These are phyloP conservation scores for Cetradonia linearis DNA, from an alignment of 495 filamentous ascomycete species.

Conservation along the genomic window DNA sequence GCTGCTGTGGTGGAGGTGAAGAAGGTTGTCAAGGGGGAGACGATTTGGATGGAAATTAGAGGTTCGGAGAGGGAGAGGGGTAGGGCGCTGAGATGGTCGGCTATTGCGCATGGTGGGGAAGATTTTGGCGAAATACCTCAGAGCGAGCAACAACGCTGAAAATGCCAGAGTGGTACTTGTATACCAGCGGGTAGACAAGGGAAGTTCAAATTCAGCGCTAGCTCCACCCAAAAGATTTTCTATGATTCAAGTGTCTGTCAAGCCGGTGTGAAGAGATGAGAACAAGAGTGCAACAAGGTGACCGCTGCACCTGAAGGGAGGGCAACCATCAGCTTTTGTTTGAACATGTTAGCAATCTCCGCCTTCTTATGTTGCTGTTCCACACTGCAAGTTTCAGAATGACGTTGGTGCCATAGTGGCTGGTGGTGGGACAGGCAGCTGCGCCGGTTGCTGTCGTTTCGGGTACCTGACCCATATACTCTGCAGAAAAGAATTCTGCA, in stretches of 20 bases:
- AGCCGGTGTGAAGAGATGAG: not conserved
- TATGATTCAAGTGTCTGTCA: not conserved
- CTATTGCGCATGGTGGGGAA: not conserved
- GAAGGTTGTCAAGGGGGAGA: not conserved
- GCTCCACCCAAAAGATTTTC: not conserved
- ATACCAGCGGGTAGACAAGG: not conserved
- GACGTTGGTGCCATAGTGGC: not conserved
- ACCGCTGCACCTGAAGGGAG: too few relatives aligned
- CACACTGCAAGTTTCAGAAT: constrained; percentile 2
- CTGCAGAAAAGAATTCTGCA: not conserved
- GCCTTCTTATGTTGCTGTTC: not conserved
- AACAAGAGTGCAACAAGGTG: not conserved
- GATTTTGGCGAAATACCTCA: not conserved
- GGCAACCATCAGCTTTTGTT: not conserved
- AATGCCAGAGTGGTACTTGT: not conserved
- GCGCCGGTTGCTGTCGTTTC: constrained; percentile 1
- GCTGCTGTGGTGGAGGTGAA: not conserved
- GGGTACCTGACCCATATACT: not conserved
- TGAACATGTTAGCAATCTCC: not conserved
- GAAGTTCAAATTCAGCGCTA: not conserved
- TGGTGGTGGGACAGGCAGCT: not conserved
- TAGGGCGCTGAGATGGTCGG: not conserved
- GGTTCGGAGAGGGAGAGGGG: not conserved
- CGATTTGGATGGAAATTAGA: not conserved
- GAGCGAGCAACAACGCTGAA: not conserved